A percentile compares a stretch with the other conserved stretches of the same genome.
These are phyloP conservation scores for Mercurialis annua DNA, from an alignment of 345 rosid genomes.

Conservation along the genomic window DNA sequence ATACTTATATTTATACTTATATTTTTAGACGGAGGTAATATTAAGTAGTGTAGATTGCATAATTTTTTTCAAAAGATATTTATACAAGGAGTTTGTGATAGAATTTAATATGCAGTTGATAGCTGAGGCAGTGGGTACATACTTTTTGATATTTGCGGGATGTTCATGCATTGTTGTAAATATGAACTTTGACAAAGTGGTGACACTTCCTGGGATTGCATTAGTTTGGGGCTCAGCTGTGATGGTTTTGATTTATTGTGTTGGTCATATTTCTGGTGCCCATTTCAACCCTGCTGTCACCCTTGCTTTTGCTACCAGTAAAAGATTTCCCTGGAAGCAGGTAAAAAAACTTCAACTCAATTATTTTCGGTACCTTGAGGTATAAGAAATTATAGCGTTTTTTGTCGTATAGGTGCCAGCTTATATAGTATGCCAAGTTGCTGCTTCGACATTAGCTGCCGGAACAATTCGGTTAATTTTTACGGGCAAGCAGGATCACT, in stretches of 20 bases:
- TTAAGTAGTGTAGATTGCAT: no score
- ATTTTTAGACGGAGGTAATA: no score
- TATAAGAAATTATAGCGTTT: not conserved
- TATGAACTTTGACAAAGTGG: slow-evolving; percentile 50
- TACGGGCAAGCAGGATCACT: slow-evolving; percentile 54
- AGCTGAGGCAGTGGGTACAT: slow-evolving; percentile 83
- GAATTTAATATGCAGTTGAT: slow-evolving; percentile 44
- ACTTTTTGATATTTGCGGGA: slow-evolving; percentile 88
- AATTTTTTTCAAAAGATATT: no score
- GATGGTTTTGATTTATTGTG: slow-evolving; percentile 74
- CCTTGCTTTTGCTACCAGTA: slow-evolving; percentile 78
- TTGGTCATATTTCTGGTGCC: slow-evolving; percentile 96
- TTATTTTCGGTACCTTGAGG: not conserved
- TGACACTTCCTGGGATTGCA: slow-evolving; percentile 72
- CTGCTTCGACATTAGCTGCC: slow-evolving; percentile 72
- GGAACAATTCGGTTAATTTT: slow-evolving; percentile 74
- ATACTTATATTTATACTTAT: no score
- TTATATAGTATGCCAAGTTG: slow-evolving; percentile 56
- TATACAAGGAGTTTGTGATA: no score
- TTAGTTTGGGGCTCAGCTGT: slow-evolving; percentile 84
- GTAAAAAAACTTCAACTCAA: slow-evolving; percentile 20
- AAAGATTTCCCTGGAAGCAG: slow-evolving; percentile 79
- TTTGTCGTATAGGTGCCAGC: slow-evolving; percentile 60
- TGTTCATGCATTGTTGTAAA: slow-evolving; percentile 75
- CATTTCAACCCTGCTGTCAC: slow-evolving; percentile 98